A percentile compares a stretch with the other conserved stretches of the same genome.
Conservation (phyloP, 345 rosid genomes). For the Angophora floribunda region DNA sequence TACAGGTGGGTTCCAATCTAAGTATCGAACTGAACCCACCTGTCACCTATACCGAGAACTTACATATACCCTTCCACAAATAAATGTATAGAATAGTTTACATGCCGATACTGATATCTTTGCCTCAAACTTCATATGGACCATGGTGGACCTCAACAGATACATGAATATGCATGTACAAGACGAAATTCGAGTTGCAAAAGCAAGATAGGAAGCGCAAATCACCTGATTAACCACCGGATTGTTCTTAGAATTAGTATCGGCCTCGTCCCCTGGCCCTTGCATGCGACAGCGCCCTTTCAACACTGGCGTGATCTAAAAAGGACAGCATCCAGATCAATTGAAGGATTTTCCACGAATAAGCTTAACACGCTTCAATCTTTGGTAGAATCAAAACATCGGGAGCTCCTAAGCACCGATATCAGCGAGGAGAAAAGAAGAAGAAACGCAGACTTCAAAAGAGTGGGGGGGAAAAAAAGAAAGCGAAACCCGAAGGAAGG, state of each 20-base stretch:
- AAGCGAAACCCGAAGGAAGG: not conserved
- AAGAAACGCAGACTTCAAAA: not conserved
- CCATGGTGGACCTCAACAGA: not conserved
- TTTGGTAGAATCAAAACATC: not conserved
- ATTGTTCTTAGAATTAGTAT: not conserved
- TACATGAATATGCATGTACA: not conserved
- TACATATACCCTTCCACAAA: not conserved
- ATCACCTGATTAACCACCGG: not conserved
- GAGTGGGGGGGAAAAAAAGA: not conserved
- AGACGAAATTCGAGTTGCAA: not conserved
- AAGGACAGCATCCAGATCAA: conserved; percentile 1
- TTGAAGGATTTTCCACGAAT: not conserved
- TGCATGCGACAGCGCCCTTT: conserved; percentile 21
- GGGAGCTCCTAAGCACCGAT: not conserved
- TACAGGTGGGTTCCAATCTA: not conserved
- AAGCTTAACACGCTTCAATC: not conserved
- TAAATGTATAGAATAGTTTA: not conserved
- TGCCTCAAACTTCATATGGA: not conserved
- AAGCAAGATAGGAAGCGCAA: not conserved
- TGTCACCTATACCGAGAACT: not conserved
- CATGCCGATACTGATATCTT: not conserved
- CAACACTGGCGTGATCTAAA: conserved; percentile 33
- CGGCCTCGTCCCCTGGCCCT: conserved; percentile 24
- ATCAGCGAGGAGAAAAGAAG: not conserved
- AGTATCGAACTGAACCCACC: not conserved